Base-by-base conservation (phyloP, 768 basidiomycete species). In the Rhizopogon vesiculosus region DNA sequence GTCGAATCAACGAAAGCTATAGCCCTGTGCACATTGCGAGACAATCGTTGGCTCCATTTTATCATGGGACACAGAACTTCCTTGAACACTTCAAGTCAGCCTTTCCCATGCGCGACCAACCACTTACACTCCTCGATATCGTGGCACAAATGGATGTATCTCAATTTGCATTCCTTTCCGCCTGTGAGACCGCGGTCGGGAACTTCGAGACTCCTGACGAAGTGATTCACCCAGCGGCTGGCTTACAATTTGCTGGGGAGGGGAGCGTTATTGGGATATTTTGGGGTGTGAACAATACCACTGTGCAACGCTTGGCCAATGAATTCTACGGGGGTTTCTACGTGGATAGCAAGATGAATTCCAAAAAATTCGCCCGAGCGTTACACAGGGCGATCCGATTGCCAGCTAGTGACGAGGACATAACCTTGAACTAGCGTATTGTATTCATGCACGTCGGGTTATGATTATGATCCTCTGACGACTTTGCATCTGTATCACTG, bases 141-240 rank as follows among this genome's bases (percentile, higher is more conserved):
- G 35, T 25, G 25, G 25, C 51, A 19, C 29, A 51, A 18, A 6
- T 18, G 5, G 49, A 51, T 18, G 6, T 51, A 16, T 43, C 28
- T 22, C 29, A 19, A 29, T 51, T 56, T 22, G 55, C 55, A 38
- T 56, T 51, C 28, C 49, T 66, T 29, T 64, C 62, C 31, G 64
- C 64, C 5, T 66, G 64, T 43, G 49, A 62, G 33, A 66, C 65
- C 15, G 65, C 65, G 9, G 54, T 53, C 19, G 64, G 64, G 10
- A 51, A 62, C 18, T 19, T 15, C 5, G 43, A 33, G 31, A 55
- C 54, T 4, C 60, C 60, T 2, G 64, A 63, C 25, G 65, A 66
- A 45, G 48, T 52, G 8, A 44, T 64, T 9, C 65, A 66, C 46
- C 55, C 64, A 15, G 64, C 62, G 13, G 59, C 64, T 9, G 63